Evolutionary conservation across 2,329 filamentous ascomycete genomes (phyloP).

Genomic region (Cladorrhinum sp.): DNA sequence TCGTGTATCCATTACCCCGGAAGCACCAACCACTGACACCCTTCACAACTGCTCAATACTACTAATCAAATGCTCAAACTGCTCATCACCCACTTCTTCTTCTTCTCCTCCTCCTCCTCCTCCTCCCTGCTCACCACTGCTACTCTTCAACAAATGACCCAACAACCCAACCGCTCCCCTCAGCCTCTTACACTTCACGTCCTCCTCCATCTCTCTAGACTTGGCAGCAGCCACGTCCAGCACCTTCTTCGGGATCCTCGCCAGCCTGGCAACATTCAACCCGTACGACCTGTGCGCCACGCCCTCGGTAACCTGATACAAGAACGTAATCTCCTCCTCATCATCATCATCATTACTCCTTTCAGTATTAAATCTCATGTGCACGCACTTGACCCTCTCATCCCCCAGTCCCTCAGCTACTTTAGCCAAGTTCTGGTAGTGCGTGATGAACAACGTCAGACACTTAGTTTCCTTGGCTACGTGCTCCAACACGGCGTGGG

Average conservation of each 20-base stretch:
- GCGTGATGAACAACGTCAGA: conserved; percentile 92
- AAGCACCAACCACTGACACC: too few species aligned
- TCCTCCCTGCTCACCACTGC: too few species aligned
- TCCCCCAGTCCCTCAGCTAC: conserved; percentile 66
- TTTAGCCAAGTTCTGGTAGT: conserved; percentile 81
- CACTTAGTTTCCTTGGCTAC: conserved; percentile 72
- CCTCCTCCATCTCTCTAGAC: conserved; percentile 74
- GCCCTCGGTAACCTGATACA: conserved; percentile 89
- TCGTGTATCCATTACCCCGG: too few species aligned
- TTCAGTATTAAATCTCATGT: conserved; percentile 71
- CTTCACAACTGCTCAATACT: conserved; percentile 58
- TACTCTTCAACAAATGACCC: conserved; percentile 33
- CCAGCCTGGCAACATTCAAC: conserved; percentile 84
- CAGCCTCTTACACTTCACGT: conserved; percentile 63
- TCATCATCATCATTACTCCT: conserved; percentile 39
- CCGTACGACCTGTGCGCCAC: conserved; percentile 94
- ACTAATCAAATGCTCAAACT: conserved; percentile 52
- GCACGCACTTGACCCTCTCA: conserved; percentile 73
- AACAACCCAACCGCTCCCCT: conserved; percentile 45
- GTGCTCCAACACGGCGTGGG: conserved; percentile 83
- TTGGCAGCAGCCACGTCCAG: conserved; percentile 77
- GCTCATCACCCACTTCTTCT: conserved; percentile 36
- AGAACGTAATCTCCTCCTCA: conserved; percentile 82
- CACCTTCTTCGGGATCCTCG: conserved; percentile 72
- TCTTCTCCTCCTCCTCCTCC: not conserved